Conservation (phyloP, 257 asterid species). For the Ocimum tenuiflorum region DNA sequence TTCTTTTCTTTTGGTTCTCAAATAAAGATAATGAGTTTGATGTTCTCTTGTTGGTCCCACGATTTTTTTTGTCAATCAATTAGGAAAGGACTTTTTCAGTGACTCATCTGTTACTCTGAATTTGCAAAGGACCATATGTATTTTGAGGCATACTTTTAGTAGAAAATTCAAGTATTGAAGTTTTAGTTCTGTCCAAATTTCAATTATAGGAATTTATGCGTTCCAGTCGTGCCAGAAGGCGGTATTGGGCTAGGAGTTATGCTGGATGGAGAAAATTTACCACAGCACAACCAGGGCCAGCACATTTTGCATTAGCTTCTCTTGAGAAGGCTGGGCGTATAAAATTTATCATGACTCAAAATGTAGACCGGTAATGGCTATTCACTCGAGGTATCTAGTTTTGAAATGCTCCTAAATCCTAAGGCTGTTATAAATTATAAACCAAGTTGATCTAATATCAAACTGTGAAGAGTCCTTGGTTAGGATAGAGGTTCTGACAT, state of each 20-base stretch:
- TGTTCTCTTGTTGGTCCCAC: too few species aligned
- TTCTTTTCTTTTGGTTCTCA: too few species aligned
- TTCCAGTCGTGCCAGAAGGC: conserved; percentile 65
- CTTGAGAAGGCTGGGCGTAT: conserved; percentile 78
- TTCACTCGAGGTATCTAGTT: conserved; percentile 10
- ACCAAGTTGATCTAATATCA: background rate
- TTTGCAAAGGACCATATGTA: too few species aligned
- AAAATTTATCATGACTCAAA: conserved; percentile 73
- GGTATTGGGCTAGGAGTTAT: conserved; percentile 97
- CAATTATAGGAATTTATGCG: conserved; percentile 63
- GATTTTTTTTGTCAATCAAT: too few species aligned
- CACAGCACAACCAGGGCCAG: conserved; percentile 81
- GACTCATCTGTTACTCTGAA: too few species aligned
- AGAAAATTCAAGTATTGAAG: conserved; percentile 5
- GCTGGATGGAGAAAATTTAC: conserved; percentile 98
- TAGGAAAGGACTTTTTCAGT: too few species aligned
- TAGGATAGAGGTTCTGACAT: background rate
- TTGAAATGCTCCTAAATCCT: conserved; percentile 1
- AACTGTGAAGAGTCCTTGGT: background rate
- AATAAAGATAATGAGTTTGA: too few species aligned
- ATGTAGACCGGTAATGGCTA: conserved; percentile 76
- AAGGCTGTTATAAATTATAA: background rate
- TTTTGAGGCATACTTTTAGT: conserved; percentile 3
- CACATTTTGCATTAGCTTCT: conserved; percentile 76
- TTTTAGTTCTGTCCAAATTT: conserved; percentile 5